Evolutionary conservation across 2,329 filamentous ascomycete genomes (phyloP).

Genomic region (Penicillium digitatum): DNA sequence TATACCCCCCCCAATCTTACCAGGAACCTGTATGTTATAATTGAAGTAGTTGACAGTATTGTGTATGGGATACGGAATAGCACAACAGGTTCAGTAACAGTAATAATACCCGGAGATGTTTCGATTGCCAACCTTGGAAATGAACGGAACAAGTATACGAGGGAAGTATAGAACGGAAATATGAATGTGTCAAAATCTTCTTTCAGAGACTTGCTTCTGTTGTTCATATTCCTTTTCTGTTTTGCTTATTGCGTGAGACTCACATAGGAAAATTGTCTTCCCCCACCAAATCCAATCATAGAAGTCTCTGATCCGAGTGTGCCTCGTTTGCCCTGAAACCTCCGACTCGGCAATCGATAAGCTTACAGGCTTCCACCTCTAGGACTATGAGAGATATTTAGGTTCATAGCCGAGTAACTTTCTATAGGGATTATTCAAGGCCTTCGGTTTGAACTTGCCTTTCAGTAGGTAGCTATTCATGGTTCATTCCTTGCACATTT

Average conservation of each 20-base stretch:
- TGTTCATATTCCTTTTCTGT: no score
- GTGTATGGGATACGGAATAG: slow-evolving; percentile 16
- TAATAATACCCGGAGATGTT: slow-evolving; percentile 18
- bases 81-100: slow-evolving; percentile 8
- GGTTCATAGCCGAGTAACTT: neutral
- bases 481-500: neutral
- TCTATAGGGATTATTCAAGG: neutral
- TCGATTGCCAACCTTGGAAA: slow-evolving; percentile 7
- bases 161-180: neutral
- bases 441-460: neutral
- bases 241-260: neutral
- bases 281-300: slow-evolving; percentile 5
- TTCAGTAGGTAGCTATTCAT: neutral
- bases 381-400: neutral
- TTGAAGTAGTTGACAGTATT: slow-evolving; percentile 16
- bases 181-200: no score
- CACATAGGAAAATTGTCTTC: neutral
- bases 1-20: slow-evolving; percentile 18
- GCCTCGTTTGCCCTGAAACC: slow-evolving; percentile 1
- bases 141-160: neutral
- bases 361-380: neutral
- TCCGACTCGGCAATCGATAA: neutral
- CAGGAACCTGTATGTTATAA: slow-evolving; percentile 18
- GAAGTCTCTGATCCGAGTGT: slow-evolving; percentile 2
- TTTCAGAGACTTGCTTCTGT: no score